phyloP scores from a whole-genome alignment of 148 eudicot genomes.

The Linanthus parryae region DNA sequence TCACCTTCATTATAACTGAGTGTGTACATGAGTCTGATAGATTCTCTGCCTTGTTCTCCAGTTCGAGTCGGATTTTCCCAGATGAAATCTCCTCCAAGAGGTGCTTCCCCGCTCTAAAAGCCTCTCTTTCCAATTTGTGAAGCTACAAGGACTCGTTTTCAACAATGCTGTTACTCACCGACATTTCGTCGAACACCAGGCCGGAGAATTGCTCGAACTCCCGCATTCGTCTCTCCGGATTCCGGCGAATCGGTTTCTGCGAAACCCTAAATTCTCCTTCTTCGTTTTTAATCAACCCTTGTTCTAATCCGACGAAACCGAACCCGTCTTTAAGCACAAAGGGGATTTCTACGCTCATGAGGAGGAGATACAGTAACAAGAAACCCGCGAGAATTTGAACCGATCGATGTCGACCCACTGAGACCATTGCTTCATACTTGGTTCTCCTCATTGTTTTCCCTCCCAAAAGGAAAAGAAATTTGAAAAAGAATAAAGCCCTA shows the following conservation, averaged over 20 bases:
- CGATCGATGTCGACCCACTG: conserved; percentile 55
- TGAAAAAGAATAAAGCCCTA: no score
- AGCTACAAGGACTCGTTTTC: conserved; percentile 40
- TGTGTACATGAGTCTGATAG: conserved; percentile 28
- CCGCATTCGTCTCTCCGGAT: conserved; percentile 11
- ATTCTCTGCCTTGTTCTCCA: conserved; percentile 9
- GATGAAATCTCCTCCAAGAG: conserved; percentile 34
- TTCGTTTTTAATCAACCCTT: background rate
- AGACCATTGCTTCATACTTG: conserved; percentile 40
- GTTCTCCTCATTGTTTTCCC: conserved; percentile 29
- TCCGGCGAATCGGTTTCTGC: background rate
- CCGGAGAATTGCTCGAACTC: conserved; percentile 28
- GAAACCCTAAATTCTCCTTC: background rate
- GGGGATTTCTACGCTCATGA: conserved; percentile 57
- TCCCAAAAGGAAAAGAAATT: background rate
- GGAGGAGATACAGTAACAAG: conserved; percentile 35
- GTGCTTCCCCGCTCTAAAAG: conserved; percentile 40
- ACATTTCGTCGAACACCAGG: conserved; percentile 34
- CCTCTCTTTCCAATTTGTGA: conserved; percentile 38
- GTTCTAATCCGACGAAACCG: no score
- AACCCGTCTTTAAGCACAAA: conserved; percentile 31
- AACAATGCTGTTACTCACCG: conserved; percentile 17
- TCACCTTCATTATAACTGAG: conserved; percentile 21
- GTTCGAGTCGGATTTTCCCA: conserved; percentile 7
- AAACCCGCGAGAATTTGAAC: conserved; percentile 45